phyloP scores from a whole-genome alignment of 192 early-diverging fungal species.

The Linnemannia hyalina region DNA sequence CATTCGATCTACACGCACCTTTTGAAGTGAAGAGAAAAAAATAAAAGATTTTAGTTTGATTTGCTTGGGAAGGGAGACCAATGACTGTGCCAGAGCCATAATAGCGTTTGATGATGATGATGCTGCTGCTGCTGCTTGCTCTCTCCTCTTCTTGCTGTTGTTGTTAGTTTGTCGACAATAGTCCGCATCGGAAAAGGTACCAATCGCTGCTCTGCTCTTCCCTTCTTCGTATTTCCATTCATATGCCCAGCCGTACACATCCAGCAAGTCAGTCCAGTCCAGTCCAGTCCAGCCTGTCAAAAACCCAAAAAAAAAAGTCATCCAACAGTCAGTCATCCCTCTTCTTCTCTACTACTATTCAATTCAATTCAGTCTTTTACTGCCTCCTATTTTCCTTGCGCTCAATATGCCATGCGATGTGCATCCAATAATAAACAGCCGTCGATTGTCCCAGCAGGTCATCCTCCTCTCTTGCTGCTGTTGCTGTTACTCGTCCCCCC shows the following conservation, averaged over 20 bases:
- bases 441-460: background rate
- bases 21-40: background rate
- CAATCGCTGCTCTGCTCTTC: background rate
- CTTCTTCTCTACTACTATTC: background rate
- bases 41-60: background rate
- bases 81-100: background rate
- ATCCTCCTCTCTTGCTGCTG: background rate
- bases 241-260: background rate
- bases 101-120: too few species aligned
- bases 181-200: constrained; percentile 11
- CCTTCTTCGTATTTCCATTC: background rate
- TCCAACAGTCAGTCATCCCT: background rate
- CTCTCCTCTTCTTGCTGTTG: too few species aligned
- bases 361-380: background rate
- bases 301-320: background rate
- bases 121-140: too few species aligned
- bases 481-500: background rate
- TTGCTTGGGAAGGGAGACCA: background rate
- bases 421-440: background rate
- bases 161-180: background rate
- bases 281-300: background rate
- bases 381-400: constrained; percentile 16
- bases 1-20: too few species aligned
- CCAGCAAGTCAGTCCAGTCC: background rate
- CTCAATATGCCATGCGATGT: background rate